Percentiles rank a stretch among this genome's conserved stretches.
Conservation (phyloP, 176 grass and related monocot genomes). For the Paspalum notatum region DNA sequence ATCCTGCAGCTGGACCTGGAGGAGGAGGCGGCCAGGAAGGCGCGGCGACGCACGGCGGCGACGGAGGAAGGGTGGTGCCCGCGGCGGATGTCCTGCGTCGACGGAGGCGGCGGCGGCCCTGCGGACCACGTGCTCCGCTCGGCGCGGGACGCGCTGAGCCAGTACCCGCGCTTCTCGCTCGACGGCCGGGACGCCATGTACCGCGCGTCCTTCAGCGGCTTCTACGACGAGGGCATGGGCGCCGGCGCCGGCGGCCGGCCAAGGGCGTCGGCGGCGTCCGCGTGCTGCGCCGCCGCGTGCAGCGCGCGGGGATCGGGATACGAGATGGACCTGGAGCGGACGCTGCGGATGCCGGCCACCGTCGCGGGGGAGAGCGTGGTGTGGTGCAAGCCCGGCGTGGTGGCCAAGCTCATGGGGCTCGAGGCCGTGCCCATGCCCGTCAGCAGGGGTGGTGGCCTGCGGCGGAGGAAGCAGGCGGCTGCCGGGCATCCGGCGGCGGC, state of each 20-base stretch:
- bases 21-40: slow-evolving; percentile 65
- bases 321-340: slow-evolving; percentile 72
- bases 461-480: slow-evolving; percentile 45
- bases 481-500: slow-evolving; percentile 22
- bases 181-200: slow-evolving; percentile 96
- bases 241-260: neutral
- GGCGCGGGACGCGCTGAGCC: slow-evolving; percentile 70
- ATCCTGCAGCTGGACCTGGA: slow-evolving; percentile 93
- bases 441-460: slow-evolving; percentile 37
- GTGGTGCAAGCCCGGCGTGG: slow-evolving; percentile 91
- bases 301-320: slow-evolving; percentile 31
- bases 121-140: slow-evolving; percentile 79
- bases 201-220: slow-evolving; percentile 67
- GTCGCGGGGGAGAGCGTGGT: slow-evolving; percentile 79
- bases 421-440: slow-evolving; percentile 72
- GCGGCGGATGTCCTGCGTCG: slow-evolving; percentile 87
- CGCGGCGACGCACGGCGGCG: slow-evolving; percentile 4
- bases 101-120: slow-evolving; percentile 50
- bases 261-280: slow-evolving; percentile 30
- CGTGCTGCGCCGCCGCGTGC: slow-evolving; percentile 38
- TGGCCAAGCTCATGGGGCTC: slow-evolving; percentile 90
- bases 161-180: slow-evolving; percentile 93
- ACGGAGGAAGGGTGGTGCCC: slow-evolving; percentile 19
- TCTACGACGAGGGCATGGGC: slow-evolving; percentile 36
- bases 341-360: slow-evolving; percentile 67